Percentiles rank a stretch among this genome's conserved stretches.
Evolutionary conservation across 75 land plant genomes (phyloP).

Genomic region (Cunninghamia lanceolata): DNA sequence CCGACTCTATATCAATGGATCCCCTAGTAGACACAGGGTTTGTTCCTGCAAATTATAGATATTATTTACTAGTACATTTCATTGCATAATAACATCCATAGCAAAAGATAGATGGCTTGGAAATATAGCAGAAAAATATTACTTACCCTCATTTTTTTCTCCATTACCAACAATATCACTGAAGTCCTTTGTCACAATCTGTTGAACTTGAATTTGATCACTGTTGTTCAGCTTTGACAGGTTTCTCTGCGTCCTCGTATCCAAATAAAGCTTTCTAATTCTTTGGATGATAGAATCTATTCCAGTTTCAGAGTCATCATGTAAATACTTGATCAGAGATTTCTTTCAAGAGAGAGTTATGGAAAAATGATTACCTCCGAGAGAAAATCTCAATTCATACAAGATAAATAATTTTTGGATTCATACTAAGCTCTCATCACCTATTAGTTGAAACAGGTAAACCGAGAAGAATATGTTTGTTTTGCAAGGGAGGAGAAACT

Average conservation of each 20-base stretch:
- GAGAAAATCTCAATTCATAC: neutral
- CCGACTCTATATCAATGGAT: conserved; percentile 6
- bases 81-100: neutral
- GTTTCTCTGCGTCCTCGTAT: conserved; percentile 49
- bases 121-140: neutral
- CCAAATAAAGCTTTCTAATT: conserved; percentile 38
- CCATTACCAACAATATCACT: conserved; percentile 3
- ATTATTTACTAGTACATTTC: neutral
- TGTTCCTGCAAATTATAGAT: conserved; percentile 1
- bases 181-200: conserved; percentile 21
- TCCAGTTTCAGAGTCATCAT: neutral
- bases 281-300: conserved; percentile 32
- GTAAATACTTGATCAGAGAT: neutral
- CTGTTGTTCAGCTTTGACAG: conserved; percentile 28
- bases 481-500: neutral
- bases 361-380: neutral
- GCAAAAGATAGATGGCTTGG: neutral
- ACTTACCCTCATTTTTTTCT: conserved; percentile 1
- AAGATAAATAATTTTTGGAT: neutral
- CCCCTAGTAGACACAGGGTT: neutral
- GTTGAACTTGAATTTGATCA: conserved; percentile 19
- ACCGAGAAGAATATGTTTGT: neutral
- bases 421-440: neutral
- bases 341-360: neutral
- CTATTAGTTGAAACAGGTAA: neutral